Conservation (phyloP, 331 rosid genomes). For the Pyrus hybrid region DNA sequence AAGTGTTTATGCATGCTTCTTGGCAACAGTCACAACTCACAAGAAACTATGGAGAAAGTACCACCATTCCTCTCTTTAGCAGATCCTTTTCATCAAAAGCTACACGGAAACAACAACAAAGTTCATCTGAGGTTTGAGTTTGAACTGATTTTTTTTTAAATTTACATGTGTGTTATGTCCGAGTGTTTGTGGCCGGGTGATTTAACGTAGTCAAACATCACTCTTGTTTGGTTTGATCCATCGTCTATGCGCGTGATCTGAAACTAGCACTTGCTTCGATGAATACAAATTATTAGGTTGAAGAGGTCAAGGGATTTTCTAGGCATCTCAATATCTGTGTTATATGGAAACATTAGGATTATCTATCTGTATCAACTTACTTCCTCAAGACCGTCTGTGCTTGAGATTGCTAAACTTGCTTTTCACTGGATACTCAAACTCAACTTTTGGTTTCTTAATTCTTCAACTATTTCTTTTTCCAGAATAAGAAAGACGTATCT, state of each 20-base stretch:
- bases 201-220: neutral
- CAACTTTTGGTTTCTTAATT: slow-evolving; percentile 4
- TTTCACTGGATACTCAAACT: neutral
- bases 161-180: neutral
- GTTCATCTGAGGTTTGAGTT: slow-evolving; percentile 25
- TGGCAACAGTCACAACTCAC: slow-evolving; percentile 17
- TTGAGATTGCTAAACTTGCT: neutral
- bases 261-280: neutral
- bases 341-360: neutral
- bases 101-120: slow-evolving; percentile 31
- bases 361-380: neutral
- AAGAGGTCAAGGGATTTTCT: neutral
- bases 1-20: neutral
- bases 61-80: slow-evolving; percentile 18
- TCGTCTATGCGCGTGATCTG: neutral
- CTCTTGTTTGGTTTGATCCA: neutral
- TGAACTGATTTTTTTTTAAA: slow-evolving; percentile 3
- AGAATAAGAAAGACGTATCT: slow-evolving; percentile 74
- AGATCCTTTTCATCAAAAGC: slow-evolving; percentile 64
- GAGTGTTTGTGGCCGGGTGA: neutral
- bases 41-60: slow-evolving; percentile 21
- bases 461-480: slow-evolving; percentile 16
- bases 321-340: neutral
- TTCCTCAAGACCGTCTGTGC: neutral
- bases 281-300: neutral